Base-by-base conservation (phyloP, 1,284 basidiomycete species). In the Neotropicomus parvogracilis region DNA sequence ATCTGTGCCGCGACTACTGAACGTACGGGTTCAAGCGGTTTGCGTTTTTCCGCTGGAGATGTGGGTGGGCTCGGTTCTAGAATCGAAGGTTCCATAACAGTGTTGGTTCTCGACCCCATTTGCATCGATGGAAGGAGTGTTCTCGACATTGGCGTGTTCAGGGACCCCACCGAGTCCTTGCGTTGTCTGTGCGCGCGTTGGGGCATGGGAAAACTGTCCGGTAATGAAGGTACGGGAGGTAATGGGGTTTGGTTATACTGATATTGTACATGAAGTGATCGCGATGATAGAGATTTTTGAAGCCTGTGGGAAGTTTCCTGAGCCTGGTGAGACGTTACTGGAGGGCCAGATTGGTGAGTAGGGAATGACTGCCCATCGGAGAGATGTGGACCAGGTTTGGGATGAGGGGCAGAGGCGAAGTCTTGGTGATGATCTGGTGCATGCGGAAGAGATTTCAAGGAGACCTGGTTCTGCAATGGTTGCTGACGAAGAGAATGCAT, bases 1-100 rank as follows among this genome's bases (percentile, higher is more conserved):
- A 97, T 97, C 63, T 92, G 84, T n/a, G 91, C 92, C 4, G 88
- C 81, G 42, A 98, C 74, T 11, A 80, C 74, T 7, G 88, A 82
- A 17, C 80, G 84, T 24, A 85, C 78, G 1, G 91, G 90, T 1
- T 85, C 90, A 14, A 75, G 67, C 2, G 77, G 70, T 19, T 66
- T 52, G 44, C 57, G 69, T 60, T 86, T 81, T 53, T 81, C 76
- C 2, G 79, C 72, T 4, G 91, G 90, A 5, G 88, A 91, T 37
- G 77, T 75, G 1, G 90, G 88, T 27, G 90, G 88, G 58, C 87
- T 89, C 19, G 80, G 80, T 44, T 86, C 84, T 40, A 80, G 75
- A 56, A 81, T 79, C 0, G 80, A 79, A 32, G 72, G 68, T 38
- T 72, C 73, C 10, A 67, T 70, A 51, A 75, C 69, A 8, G 83